Evolutionary conservation across 1,284 basidiomycete species (phyloP).

Genomic region (Ceratobasidium sp.): DNA sequence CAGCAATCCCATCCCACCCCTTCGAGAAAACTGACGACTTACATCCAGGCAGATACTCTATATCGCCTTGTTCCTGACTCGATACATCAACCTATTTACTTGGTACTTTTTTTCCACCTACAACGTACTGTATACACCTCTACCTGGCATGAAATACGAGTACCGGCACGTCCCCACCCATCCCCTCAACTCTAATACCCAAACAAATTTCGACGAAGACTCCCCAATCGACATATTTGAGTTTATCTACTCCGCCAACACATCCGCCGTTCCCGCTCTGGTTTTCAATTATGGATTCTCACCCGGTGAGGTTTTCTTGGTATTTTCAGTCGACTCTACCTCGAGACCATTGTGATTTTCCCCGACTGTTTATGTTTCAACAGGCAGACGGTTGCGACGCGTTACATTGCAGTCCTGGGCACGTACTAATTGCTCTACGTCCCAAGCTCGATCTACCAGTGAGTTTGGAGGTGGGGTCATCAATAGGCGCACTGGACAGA

Average conservation of each 20-base stretch:
- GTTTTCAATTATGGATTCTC: slow-evolving; percentile 93
- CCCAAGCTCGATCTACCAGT: too few species aligned
- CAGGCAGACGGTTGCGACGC: too few species aligned
- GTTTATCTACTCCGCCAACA: slow-evolving; percentile 91
- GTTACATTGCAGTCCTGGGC: too few species aligned
- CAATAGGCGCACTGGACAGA: too few species aligned
- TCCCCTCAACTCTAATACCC: slow-evolving; percentile 24
- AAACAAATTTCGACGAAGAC: slow-evolving; percentile 90
- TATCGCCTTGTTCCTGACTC: slow-evolving; percentile 88
- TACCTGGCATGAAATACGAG: slow-evolving; percentile 88
- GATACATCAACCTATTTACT: slow-evolving; percentile 94
- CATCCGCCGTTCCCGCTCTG: slow-evolving; percentile 81
- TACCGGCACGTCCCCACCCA: slow-evolving; percentile 79
- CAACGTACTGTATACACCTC: too few species aligned
- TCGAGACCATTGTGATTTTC: slow-evolving; percentile 95
- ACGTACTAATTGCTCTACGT: too few species aligned
- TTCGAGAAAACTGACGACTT: slow-evolving; percentile 21
- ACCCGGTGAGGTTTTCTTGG: slow-evolving; percentile 87
- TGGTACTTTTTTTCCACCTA: too few species aligned
- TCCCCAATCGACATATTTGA: slow-evolving; percentile 98
- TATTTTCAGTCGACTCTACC: slow-evolving; percentile 98
- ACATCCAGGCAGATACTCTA: slow-evolving; percentile 87
- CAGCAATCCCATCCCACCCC: slow-evolving; percentile 30
- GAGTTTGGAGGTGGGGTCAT: too few species aligned
- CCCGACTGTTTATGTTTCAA: slow-evolving; percentile 98